Base-by-base conservation (phyloP, 1,139 yeast genomes). In the Insectozyma bohioensis region DNA sequence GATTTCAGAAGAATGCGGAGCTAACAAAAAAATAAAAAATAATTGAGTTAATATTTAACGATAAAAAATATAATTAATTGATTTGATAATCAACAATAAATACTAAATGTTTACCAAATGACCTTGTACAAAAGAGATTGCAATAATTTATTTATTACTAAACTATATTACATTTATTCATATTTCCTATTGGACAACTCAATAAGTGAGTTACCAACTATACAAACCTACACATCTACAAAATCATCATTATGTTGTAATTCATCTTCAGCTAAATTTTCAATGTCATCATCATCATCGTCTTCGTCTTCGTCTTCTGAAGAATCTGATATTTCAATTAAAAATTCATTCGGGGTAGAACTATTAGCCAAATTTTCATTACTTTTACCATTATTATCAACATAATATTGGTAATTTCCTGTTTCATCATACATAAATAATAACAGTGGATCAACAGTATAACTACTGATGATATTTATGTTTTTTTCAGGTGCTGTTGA, bases 191-290 rank as follows among this genome's bases (percentile, higher is more conserved):
- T n/a, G n/a, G n/a, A n/a, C n/a, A n/a, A n/a, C n/a, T n/a, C n/a
- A n/a, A n/a, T n/a, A n/a, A n/a, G n/a, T n/a, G n/a, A n/a, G n/a
- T n/a, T n/a, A n/a, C n/a, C n/a, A n/a, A n/a, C n/a, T n/a, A n/a
- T n/a, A n/a, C n/a, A n/a, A 19, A 9, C 4, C 30, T 37, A 41
- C 14, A 41, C 16, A 32, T 23, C 28, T 15, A 59, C 51, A 32
- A 42, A 59, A 34, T 58, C 63, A 12, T 39, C 43, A 31, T 56
- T 56, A 13, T 45, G 51, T 33, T 63, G 67, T 27, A 66, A 60
- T 6, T 58, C 69, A 18, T 65, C 51, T 8, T 48, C 57, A 6
- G 48, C 54, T 15, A 31, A 26, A 10, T 33, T 41, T 6, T 24
- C 29, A 12, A 5, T 14, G 4, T 20, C 24, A 21, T 28, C 35